phyloP scores from a whole-genome alignment of 2,329 filamentous ascomycete species.

The Botryotinia globosa region DNA sequence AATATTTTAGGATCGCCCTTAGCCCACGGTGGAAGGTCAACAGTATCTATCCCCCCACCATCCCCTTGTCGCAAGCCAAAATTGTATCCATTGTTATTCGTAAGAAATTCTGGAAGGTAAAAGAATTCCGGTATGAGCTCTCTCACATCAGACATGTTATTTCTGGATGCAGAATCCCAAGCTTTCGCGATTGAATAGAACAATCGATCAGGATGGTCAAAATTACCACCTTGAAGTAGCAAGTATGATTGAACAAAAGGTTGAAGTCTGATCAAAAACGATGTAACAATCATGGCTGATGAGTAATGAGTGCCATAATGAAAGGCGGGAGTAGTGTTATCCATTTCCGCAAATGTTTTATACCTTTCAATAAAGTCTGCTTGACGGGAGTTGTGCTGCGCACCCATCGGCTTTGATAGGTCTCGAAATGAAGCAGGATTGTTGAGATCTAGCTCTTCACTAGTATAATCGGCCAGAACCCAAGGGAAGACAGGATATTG shows the following conservation, averaged over 20 bases:
- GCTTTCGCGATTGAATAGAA: slow-evolving; percentile 91
- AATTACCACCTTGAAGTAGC: slow-evolving; percentile 88
- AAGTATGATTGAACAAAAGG: slow-evolving; percentile 97
- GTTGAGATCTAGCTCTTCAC: slow-evolving; percentile 82
- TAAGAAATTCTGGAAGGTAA: slow-evolving; percentile 89
- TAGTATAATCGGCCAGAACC: slow-evolving; percentile 94
- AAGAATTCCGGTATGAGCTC: slow-evolving; percentile 97
- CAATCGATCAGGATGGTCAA: slow-evolving; percentile 91
- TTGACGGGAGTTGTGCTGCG: slow-evolving; percentile 74
- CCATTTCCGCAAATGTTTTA: slow-evolving; percentile 85
- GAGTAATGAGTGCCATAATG: slow-evolving; percentile 99
- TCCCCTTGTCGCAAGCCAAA: slow-evolving; percentile 85
- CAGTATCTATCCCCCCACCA: slow-evolving; percentile 76
- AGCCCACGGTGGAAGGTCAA: slow-evolving; percentile 91
- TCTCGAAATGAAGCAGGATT: slow-evolving; percentile 86
- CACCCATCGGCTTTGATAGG: slow-evolving; percentile 93
- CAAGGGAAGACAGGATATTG: slow-evolving; percentile 98
- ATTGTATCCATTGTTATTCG: slow-evolving; percentile 92
- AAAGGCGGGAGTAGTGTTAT: slow-evolving; percentile 71
- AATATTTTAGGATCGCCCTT: slow-evolving; percentile 96
- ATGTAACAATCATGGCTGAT: slow-evolving; percentile 97
- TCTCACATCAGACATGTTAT: slow-evolving; percentile 90
- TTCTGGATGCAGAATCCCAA: slow-evolving; percentile 84
- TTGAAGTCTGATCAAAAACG: slow-evolving; percentile 89
- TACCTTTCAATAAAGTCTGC: slow-evolving; percentile 81